Evolutionary conservation across 2,329 filamentous ascomycete genomes (phyloP).

Genomic region (Fusarium sp.): DNA sequence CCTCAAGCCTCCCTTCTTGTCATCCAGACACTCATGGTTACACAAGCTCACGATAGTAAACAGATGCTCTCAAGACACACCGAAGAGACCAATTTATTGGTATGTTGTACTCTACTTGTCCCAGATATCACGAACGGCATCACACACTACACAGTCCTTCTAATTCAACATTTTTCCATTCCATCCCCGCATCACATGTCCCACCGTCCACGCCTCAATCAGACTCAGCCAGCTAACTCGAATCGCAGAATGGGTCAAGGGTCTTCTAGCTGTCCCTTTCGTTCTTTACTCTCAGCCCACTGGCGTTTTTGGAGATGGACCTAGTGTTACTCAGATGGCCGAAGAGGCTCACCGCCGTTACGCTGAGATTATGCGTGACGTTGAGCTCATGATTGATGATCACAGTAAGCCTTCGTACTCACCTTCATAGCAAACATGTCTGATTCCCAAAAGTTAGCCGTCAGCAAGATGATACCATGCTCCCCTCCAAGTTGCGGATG

Average conservation of each 20-base stretch:
- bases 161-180: neutral
- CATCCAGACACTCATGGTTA: constrained; percentile 1
- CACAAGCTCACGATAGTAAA: constrained; percentile 34
- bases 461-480: constrained; percentile 69
- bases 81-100: constrained; percentile 89
- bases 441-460: constrained; percentile 67
- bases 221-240: constrained; percentile 1
- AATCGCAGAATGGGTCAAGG: constrained; percentile 94
- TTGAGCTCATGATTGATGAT: constrained; percentile 90
- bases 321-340: constrained; percentile 75
- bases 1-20: neutral
- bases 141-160: neutral
- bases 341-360: constrained; percentile 86
- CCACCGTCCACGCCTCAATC: neutral
- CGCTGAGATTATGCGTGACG: constrained; percentile 93
- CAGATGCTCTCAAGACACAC: constrained; percentile 80
- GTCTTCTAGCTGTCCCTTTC: constrained; percentile 91
- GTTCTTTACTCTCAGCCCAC: constrained; percentile 96
- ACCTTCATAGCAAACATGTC: neutral
- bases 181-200: neutral
- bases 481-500: constrained; percentile 89
- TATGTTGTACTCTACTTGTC: constrained; percentile 46
- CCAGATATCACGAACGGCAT: neutral
- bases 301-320: constrained; percentile 78
- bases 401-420: constrained; percentile 69